Evolutionary conservation across 1,139 yeast species (phyloP).

Genomic region (Debaryomyces subglobosus): DNA sequence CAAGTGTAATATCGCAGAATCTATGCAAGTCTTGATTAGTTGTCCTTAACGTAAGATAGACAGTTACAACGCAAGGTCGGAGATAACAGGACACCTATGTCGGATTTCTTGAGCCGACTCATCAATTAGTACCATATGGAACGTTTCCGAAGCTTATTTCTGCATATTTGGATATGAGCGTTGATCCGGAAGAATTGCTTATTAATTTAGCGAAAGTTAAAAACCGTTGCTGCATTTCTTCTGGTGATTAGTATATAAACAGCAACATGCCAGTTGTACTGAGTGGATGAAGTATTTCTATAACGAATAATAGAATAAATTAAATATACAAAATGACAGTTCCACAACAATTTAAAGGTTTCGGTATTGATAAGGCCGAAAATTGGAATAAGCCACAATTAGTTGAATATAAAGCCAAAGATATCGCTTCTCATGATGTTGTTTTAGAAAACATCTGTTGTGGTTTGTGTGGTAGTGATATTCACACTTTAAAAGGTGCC

Average conservation of each 20-base stretch:
- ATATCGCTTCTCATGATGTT: constrained; percentile 42
- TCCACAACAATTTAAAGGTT: constrained; percentile 46
- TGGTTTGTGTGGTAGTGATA: constrained; percentile 67
- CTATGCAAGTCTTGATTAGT: not conserved
- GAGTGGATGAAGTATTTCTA: too few species aligned
- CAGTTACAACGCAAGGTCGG: not conserved
- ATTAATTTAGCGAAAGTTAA: not conserved
- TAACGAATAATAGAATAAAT: too few species aligned
- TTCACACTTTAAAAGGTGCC: constrained; percentile 51
- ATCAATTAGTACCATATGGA: not conserved
- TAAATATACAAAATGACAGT: constrained; percentile 16
- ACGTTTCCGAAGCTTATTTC: not conserved
- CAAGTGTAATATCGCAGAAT: not conserved
- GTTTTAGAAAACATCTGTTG: constrained; percentile 51
- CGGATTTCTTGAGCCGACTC: not conserved
- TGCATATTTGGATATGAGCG: not conserved
- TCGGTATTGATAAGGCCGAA: constrained; percentile 40
- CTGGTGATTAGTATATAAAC: not conserved
- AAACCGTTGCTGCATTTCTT: not conserved
- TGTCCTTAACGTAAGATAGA: not conserved
- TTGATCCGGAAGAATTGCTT: not conserved
- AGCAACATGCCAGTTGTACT: not conserved
- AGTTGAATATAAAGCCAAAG: constrained; percentile 43
- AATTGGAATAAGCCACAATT: constrained; percentile 49
- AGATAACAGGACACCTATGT: not conserved